Percentiles rank a stretch among this genome's conserved stretches.
Conservation (phyloP, 78 protist species). For the Andalucia godoyi region DNA sequence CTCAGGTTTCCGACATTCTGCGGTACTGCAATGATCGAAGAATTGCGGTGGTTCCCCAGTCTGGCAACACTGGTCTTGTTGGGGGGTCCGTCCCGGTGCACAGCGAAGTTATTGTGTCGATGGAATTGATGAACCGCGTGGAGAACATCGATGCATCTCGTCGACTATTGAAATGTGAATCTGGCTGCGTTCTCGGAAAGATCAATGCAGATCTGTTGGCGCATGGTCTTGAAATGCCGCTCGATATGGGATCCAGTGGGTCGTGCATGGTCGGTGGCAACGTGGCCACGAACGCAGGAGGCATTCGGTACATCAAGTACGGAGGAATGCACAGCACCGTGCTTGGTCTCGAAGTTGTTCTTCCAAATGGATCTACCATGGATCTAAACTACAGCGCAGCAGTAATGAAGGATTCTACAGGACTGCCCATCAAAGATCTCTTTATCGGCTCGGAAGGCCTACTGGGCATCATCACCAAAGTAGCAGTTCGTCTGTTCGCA, state of each 20-base stretch:
- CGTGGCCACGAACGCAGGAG: conserved; percentile 90
- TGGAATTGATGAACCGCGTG: background rate
- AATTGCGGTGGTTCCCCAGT: conserved; percentile 80
- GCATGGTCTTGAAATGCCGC: conserved; percentile 65
- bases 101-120: conserved; percentile 64
- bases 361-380: conserved; percentile 72
- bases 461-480: conserved; percentile 81
- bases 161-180: conserved; percentile 42
- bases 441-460: conserved; percentile 93
- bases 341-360: conserved; percentile 74
- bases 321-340: conserved; percentile 75
- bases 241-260: conserved; percentile 91
- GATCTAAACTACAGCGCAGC: conserved; percentile 17
- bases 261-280: conserved; percentile 90
- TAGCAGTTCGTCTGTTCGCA: background rate
- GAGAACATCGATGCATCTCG: background rate
- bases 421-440: conserved; percentile 84
- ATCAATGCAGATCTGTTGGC: conserved; percentile 34
- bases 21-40: conserved; percentile 31
- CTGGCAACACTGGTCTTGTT: conserved; percentile 96
- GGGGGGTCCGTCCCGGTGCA: conserved; percentile 73
- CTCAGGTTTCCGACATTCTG: conserved; percentile 29
- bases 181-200: conserved; percentile 69
- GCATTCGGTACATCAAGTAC: conserved; percentile 75
- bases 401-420: conserved; percentile 83